Evolutionary conservation across 352 stramenopile genomes (phyloP), one percentile per base, ranked within the genome.

Genomic region (Globisporangium paddicum): DNA sequence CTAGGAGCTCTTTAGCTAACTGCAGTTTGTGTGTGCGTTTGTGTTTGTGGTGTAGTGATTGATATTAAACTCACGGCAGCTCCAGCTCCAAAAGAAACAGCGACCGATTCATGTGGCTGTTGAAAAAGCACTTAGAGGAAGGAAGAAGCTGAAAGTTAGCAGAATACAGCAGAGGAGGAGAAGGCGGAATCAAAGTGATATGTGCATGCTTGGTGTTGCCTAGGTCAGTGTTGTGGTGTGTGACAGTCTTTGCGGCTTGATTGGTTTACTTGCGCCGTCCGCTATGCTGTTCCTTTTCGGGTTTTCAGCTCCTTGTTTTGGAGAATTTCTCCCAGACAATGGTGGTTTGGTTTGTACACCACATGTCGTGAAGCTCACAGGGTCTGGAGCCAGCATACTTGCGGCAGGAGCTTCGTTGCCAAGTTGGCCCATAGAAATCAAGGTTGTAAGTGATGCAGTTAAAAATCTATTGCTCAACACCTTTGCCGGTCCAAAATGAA

Each of bases 21-120:
- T 16, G 16, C 26, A 38, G 14, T 14, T 10, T 53, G 1, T 26
- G 18, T 54, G 10, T 5, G 16, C 5, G 19, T 37, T 14, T 38
- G 38, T 60, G 34, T 42, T 16, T 55, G 34, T 62, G 40, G 54
- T 55, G 30, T 55, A 94, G 84, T 94, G 63, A 91, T 94, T 65
- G 84, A 94, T 72, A 94, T 94, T 73, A 94, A 94, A 68, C 78
- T 94, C 53, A 91, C 82, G 38, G 85, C 85, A 7, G 85, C 85
- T 55, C 85, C 85, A 41, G 66, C 82, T 55, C 79, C 76, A 37
- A 94, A 94, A 70, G 85, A 93, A 67, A 67, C 80, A 25, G 71
- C 77, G 19, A 67, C 77, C 47, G 81, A 92, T 49, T 66, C 78
- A 23, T 94, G 84, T 60, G 77, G 74, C 71, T 94, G 84, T 69